These are phyloP conservation scores for Monosporozyma unispora DNA, from an alignment of 805 yeast genomes.

Conservation along the genomic window DNA sequence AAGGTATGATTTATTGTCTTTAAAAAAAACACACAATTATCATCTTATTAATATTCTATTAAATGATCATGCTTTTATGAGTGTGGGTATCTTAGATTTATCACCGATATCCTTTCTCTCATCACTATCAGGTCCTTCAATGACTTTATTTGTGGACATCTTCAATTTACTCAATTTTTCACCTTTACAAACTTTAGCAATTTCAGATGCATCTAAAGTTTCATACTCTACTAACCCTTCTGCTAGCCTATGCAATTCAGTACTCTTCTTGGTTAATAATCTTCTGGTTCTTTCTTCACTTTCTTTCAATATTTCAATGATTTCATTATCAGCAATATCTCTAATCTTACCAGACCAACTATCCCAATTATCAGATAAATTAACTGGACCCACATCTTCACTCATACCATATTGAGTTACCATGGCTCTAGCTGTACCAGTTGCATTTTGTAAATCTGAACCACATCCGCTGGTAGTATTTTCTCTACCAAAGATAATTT, in stretches of 20 bases:
- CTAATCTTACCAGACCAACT: slow-evolving; percentile 86
- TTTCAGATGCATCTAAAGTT: slow-evolving; percentile 84
- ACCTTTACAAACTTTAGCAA: slow-evolving; percentile 77
- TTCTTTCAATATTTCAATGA: slow-evolving; percentile 59
- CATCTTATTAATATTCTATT: background rate
- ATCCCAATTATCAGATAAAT: slow-evolving; percentile 84
- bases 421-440: slow-evolving; percentile 92
- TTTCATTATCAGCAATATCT: slow-evolving; percentile 89
- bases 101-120: slow-evolving; percentile 35
- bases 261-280: slow-evolving; percentile 48
- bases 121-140: slow-evolving; percentile 44
- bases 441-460: slow-evolving; percentile 82
- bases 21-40: background rate
- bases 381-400: slow-evolving; percentile 85
- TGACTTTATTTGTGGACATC: slow-evolving; percentile 65
- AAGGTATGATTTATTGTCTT: background rate
- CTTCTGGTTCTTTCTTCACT: slow-evolving; percentile 75
- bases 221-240: slow-evolving; percentile 92
- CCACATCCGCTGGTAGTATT: slow-evolving; percentile 95
- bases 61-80: slow-evolving; percentile 20
- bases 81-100: slow-evolving; percentile 25
- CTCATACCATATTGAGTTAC: slow-evolving; percentile 96
- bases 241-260: slow-evolving; percentile 79
- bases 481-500: slow-evolving; percentile 79
- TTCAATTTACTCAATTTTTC: slow-evolving; percentile 62